Evolutionary conservation across 2,329 filamentous ascomycete genomes (phyloP), one percentile per base, ranked within the genome.

Genomic region (Thielaviopsis euricoi): DNA sequence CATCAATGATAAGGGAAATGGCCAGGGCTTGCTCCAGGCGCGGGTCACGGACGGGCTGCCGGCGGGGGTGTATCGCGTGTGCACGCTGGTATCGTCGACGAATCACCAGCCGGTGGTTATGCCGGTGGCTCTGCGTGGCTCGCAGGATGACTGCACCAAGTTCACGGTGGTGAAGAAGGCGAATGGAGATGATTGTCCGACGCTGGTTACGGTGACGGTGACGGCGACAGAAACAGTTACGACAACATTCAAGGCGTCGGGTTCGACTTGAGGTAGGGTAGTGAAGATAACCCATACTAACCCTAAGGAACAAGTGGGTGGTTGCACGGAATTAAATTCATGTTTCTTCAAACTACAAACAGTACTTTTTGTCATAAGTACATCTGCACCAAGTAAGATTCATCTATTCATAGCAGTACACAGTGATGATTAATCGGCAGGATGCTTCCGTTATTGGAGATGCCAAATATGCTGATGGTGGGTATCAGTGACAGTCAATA

Each of bases 101-200:
- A 79, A 79, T 64, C 76, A 79, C 67, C 77, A 80, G 66, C 77
- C 76, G 15, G 78, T 80, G 1, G 64, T 77, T 23, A 81, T 81
- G 78, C 78, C 78, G 26, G 69, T 78, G 54, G 76, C 76, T 57
- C 74, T 78, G 66, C 71, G 76, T 62, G 76, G 76, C 52, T 67
- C 73, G 4, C 76, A 78, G 64, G 76, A 79, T 63, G 76, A 79
- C 62, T 79, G 76, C 62, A 69, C 70, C 22, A 71, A 72, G 60
- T 78, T 78, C 64, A 71, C 69, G 52, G 74, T 78, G 37, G 37
- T 43, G n/a, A n/a, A 33, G 12, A 33, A 33, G 12, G 33, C 22
- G 17, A 33, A 19, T 13, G 17, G 29, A 17, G 22, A 21, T 19
- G 43, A 48, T 10, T 49, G 50, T 53, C 29, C 19, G 3, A 26